Evolutionary conservation across 495 filamentous ascomycete species (phyloP).

Genomic region (Hamigera avellanea): DNA sequence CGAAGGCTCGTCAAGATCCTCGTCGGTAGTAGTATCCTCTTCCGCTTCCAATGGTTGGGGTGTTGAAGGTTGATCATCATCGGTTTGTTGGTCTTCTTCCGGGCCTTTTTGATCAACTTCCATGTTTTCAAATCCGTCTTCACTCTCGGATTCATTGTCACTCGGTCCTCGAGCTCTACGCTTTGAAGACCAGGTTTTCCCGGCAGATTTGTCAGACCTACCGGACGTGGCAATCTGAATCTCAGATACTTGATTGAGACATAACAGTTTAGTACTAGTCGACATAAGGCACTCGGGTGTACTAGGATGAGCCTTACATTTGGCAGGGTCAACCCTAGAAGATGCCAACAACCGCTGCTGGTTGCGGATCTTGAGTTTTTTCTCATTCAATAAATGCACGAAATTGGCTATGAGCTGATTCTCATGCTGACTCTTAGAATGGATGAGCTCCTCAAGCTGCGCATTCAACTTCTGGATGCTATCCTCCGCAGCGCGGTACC

Average conservation of each 20-base stretch:
- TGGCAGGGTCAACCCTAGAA: slow-evolving; percentile 43
- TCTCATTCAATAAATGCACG: slow-evolving; percentile 62
- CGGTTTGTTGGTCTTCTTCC: slow-evolving; percentile 20
- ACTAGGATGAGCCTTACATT: slow-evolving; percentile 14
- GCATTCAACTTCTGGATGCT: slow-evolving; percentile 39
- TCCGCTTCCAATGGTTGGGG: slow-evolving; percentile 24
- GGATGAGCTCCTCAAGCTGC: slow-evolving; percentile 53
- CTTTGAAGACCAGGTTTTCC: slow-evolving; percentile 27
- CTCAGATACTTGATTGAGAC: slow-evolving; percentile 12
- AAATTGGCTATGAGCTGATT: slow-evolving; percentile 61
- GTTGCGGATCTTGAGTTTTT: slow-evolving; percentile 84
- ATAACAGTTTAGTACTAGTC: slow-evolving; percentile 1
- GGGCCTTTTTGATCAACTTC: slow-evolving; percentile 35
- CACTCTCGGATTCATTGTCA: slow-evolving; percentile 26
- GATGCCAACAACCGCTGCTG: slow-evolving; percentile 58
- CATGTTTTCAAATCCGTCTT: slow-evolving; percentile 48
- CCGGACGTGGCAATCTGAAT: slow-evolving; percentile 11
- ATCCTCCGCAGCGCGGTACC: slow-evolving; percentile 29
- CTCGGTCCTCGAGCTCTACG: slow-evolving; percentile 16
- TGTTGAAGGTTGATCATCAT: slow-evolving; percentile 28
- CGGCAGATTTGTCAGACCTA: slow-evolving; percentile 3
- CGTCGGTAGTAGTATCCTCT: slow-evolving; percentile 31
- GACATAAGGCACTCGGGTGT: too few relatives aligned
- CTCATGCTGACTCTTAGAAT: slow-evolving; percentile 57
- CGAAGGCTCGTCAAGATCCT: slow-evolving; percentile 6